Conservation (phyloP, 768 basidiomycete species). For the Lyophyllum shimeji region DNA sequence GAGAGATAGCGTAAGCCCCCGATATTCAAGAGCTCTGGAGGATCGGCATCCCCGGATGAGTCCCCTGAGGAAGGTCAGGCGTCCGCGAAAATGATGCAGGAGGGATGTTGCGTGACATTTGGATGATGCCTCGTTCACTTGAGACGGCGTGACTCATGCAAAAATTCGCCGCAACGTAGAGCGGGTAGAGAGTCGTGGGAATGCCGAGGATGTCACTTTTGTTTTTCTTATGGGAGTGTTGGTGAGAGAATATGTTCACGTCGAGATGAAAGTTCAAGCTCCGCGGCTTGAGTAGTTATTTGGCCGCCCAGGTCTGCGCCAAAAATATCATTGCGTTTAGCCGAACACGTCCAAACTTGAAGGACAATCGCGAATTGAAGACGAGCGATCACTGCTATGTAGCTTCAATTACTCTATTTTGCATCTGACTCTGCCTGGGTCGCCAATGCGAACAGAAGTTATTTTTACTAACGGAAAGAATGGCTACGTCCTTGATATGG, state of each 20-base stretch:
- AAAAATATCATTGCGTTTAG: background rate
- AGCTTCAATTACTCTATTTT: no score
- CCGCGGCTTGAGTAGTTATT: background rate
- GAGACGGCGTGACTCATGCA: background rate
- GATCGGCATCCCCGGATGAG: background rate
- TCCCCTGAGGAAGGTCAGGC: background rate
- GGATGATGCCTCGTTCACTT: background rate
- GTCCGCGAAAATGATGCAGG: background rate
- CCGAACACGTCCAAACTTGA: background rate
- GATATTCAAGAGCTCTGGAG: background rate
- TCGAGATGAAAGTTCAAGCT: background rate
- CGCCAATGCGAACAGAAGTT: no score
- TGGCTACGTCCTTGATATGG: no score
- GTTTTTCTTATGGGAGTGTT: background rate
- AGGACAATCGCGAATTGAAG: background rate
- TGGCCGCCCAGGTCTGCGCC: background rate
- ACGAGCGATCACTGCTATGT: no score
- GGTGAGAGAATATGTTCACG: background rate
- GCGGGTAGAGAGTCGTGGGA: background rate
- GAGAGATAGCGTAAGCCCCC: background rate
- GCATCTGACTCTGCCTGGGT: no score
- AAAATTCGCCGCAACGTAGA: background rate
- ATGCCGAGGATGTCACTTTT: background rate
- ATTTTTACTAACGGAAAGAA: no score
- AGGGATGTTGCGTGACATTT: background rate